Conservation (phyloP, 257 asterid genomes). For the Echites panduratus region DNA sequence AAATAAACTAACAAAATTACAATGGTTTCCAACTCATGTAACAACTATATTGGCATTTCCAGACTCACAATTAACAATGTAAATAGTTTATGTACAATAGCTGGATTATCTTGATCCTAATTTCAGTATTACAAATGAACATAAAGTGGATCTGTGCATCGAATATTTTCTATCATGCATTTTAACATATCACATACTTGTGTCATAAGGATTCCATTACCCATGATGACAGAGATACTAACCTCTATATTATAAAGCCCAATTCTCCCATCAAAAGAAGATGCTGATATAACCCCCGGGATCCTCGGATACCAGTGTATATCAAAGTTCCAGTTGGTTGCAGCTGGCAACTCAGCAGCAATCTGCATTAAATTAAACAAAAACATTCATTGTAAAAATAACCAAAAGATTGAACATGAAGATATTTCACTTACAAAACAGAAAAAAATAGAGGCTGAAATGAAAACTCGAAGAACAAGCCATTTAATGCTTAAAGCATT, state of each 20-base stretch:
- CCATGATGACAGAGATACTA: slow-evolving; percentile 10
- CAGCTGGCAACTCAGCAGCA: slow-evolving; percentile 92
- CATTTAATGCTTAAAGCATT: neutral
- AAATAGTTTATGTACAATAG: neutral
- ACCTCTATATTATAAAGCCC: slow-evolving; percentile 96
- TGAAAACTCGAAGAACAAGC: neutral
- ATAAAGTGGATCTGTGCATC: neutral
- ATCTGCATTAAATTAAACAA: slow-evolving; percentile 41
- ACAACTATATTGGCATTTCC: neutral
- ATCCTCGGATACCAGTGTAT: slow-evolving; percentile 91
- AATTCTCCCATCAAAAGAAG: slow-evolving; percentile 95
- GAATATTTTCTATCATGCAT: neutral
- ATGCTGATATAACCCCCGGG: slow-evolving; percentile 94
- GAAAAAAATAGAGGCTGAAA: neutral
- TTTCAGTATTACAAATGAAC: neutral
- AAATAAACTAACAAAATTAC: neutral
- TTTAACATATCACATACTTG: neutral
- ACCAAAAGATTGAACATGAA: neutral
- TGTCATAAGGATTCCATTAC: neutral
- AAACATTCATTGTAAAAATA: neutral
- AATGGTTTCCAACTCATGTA: neutral
- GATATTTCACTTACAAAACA: slow-evolving; percentile 8
- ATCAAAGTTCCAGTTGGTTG: slow-evolving; percentile 96
- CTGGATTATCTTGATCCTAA: neutral
- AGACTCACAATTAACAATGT: neutral